These are phyloP conservation scores for Saccharomyces eubayanus DNA, from an alignment of 805 yeast species.

Conservation along the genomic window DNA sequence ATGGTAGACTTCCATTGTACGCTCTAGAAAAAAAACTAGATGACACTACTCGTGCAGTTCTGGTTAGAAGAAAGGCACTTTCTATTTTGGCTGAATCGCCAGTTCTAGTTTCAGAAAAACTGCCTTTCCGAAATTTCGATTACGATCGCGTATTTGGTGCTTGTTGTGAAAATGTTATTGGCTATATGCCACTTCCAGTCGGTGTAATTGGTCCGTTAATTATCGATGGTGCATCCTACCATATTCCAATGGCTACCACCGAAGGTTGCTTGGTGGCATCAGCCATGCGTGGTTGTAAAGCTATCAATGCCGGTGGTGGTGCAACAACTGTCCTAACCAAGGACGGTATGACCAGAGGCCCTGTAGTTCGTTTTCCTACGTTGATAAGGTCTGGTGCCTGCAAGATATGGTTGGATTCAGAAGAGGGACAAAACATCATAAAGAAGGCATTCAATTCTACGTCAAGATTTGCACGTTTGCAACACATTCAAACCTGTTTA, in stretches of 20 bases:
- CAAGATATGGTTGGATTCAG: conserved; percentile 90
- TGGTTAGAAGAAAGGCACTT: conserved; percentile 86
- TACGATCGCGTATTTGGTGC: conserved; percentile 97
- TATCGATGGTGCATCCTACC: conserved; percentile 80
- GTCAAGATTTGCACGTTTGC: conserved; percentile 92
- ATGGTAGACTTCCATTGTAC: conserved; percentile 81
- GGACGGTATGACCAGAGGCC: conserved; percentile 99
- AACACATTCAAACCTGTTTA: conserved; percentile 81
- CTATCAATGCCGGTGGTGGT: conserved; percentile 96
- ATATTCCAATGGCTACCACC: conserved; percentile 98
- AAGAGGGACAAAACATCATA: conserved; percentile 76
- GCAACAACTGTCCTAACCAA: conserved; percentile 82
- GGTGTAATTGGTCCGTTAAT: conserved; percentile 97
- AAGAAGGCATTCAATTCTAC: conserved; percentile 93
- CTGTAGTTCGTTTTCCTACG: conserved; percentile 84
- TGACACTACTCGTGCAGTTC: conserved; percentile 87
- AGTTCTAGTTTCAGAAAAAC: conserved; percentile 55
- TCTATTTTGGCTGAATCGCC: conserved; percentile 78
- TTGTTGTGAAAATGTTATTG: conserved; percentile 97
- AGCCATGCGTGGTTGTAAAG: conserved; percentile 98
- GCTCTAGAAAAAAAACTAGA: conserved; percentile 88
- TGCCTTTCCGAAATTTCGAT: conserved; percentile 80
- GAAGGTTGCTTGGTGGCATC: conserved; percentile 98
- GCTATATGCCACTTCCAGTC: conserved; percentile 91
- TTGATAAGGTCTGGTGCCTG: conserved; percentile 87